phyloP scores from a whole-genome alignment of 768 basidiomycete genomes.

The Suillus weaverae region DNA sequence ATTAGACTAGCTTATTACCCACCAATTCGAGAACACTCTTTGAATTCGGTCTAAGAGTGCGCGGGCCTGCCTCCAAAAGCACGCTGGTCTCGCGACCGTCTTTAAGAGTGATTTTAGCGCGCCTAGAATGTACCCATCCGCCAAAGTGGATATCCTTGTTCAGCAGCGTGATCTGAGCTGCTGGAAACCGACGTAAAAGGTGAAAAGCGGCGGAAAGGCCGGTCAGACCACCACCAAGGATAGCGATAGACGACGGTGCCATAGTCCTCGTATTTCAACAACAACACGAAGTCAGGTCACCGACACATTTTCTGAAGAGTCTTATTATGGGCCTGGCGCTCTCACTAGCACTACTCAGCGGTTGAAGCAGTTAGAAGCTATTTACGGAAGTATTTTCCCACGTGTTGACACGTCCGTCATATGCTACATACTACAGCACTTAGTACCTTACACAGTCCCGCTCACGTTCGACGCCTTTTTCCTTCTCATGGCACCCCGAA shows the following conservation, averaged over 20 bases:
- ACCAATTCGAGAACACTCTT: slow-evolving; percentile 79
- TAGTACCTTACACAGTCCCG: not conserved
- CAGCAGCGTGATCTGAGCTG: slow-evolving; percentile 59
- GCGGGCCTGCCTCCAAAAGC: slow-evolving; percentile 82
- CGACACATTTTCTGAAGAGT: not conserved
- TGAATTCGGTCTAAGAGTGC: slow-evolving; percentile 80
- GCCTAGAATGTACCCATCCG: slow-evolving; percentile 81
- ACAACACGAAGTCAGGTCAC: not conserved
- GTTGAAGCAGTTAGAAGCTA: too few relatives aligned
- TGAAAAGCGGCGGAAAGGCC: slow-evolving; percentile 84
- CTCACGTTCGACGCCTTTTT: slow-evolving; percentile 27
- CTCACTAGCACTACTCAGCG: not conserved
- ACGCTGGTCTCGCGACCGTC: slow-evolving; percentile 40
- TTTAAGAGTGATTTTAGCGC: slow-evolving; percentile 41
- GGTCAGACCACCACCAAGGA: slow-evolving; percentile 80
- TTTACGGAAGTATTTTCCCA: too few relatives aligned
- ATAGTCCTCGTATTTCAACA: slow-evolving; percentile 8
- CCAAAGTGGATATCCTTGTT: slow-evolving; percentile 68
- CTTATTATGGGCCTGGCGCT: not conserved
- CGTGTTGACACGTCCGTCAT: slow-evolving; percentile 1
- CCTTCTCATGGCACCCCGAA: slow-evolving; percentile 24
- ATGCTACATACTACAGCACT: not conserved
- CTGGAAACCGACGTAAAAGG: slow-evolving; percentile 65
- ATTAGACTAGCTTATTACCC: slow-evolving; percentile 15
- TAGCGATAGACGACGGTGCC: slow-evolving; percentile 46